phyloP scores from a whole-genome alignment of 257 asterid species.

The Eucommia ulmoides region DNA sequence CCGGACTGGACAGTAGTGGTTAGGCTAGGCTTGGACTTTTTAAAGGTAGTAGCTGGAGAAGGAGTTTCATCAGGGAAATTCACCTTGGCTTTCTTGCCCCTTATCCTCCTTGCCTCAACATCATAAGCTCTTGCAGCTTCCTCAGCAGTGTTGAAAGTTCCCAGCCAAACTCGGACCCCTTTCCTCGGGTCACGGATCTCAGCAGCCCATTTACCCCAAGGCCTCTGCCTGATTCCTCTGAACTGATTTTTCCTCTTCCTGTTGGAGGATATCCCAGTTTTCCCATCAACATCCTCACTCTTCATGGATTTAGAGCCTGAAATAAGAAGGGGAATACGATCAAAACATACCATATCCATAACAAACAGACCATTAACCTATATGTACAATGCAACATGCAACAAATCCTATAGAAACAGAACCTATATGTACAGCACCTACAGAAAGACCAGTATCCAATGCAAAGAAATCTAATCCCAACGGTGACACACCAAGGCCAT shows the following conservation, averaged over 20 bases:
- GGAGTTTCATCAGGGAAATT: conserved; percentile 72
- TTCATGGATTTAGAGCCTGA: conserved; percentile 34
- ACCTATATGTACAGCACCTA: background rate
- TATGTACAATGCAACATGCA: background rate
- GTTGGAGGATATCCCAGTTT: conserved; percentile 53
- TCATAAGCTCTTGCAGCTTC: conserved; percentile 99
- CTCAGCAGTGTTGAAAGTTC: conserved; percentile 93
- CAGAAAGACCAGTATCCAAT: too few species aligned
- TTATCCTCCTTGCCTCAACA: conserved; percentile 74
- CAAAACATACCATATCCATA: background rate
- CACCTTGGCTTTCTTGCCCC: conserved; percentile 92
- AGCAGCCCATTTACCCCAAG: conserved; percentile 99
- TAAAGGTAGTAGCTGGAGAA: too few species aligned
- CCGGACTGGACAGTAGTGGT: conserved; percentile 9
- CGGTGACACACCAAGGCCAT: too few species aligned
- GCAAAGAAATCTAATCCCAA: too few species aligned
- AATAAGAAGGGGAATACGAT: background rate
- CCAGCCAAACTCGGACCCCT: conserved; percentile 98
- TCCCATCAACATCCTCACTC: conserved; percentile 35
- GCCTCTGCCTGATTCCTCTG: conserved; percentile 94
- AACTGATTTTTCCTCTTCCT: conserved; percentile 93
- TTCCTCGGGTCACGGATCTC: conserved; percentile 97
- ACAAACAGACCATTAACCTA: background rate
- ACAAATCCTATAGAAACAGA: background rate
- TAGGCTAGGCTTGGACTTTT: conserved; percentile 24